Evolutionary conservation across 2,329 filamentous ascomycete species (phyloP).

Genomic region (Ceratocystis colombiana): DNA sequence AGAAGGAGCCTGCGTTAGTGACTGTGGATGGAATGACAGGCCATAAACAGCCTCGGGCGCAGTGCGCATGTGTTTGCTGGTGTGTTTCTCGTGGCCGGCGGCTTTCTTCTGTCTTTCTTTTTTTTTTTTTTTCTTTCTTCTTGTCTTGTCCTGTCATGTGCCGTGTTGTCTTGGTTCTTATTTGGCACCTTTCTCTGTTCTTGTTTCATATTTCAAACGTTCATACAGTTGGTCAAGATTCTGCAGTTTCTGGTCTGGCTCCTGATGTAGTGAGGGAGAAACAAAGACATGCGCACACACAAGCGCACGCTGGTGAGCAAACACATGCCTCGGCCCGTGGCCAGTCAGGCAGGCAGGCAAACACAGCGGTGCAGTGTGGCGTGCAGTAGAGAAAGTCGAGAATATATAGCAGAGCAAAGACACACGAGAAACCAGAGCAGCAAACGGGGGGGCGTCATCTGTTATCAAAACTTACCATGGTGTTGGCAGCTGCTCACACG

Average conservation of each 20-base stretch:
- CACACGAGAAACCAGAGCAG: conserved; percentile 3
- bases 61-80: background rate
- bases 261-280: background rate
- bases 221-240: conserved; percentile 2
- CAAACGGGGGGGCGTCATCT: background rate
- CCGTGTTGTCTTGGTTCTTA: conserved; percentile 2
- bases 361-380: too few species aligned
- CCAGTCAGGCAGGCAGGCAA: background rate
- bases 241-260: background rate
- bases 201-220: conserved; percentile 7
- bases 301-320: background rate
- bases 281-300: background rate
- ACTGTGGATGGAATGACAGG: conserved; percentile 4
- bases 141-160: background rate
- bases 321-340: background rate
- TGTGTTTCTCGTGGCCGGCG: background rate
- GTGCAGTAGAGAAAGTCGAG: background rate
- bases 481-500: conserved; percentile 98
- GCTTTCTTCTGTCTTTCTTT: conserved; percentile 10
- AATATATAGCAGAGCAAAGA: background rate
- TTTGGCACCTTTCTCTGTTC: background rate
- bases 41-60: background rate
- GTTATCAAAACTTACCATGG: conserved; percentile 55
- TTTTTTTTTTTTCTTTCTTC: background rate
- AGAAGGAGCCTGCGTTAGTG: conserved; percentile 7